Percentiles rank a stretch among this genome's conserved stretches.
These are phyloP conservation scores for Annona squamosa DNA, from an alignment of 164 flowering plant species.

Conservation along the genomic window DNA sequence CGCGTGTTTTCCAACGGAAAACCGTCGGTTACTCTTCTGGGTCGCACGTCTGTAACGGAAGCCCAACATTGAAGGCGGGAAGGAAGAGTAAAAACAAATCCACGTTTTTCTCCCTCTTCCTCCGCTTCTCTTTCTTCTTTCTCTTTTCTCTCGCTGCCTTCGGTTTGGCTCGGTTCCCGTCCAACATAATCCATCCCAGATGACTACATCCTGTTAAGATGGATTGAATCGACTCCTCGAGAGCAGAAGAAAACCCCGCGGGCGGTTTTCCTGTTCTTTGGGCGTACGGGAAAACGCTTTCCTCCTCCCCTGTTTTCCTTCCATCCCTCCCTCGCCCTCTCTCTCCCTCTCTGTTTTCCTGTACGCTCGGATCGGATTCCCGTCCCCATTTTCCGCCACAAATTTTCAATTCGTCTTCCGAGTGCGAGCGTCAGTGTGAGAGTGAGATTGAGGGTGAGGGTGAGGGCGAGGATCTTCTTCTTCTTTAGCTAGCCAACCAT, in stretches of 20 bases:
- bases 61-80: background rate
- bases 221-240: slow-evolving; percentile 3
- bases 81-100: background rate
- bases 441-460: too few relatives aligned
- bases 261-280: background rate
- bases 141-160: background rate
- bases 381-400: too few relatives aligned
- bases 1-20: slow-evolving; percentile 13
- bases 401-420: too few relatives aligned
- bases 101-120: slow-evolving; percentile 1
- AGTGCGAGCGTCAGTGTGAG: too few relatives aligned
- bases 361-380: too few relatives aligned
- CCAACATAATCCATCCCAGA: slow-evolving; percentile 5
- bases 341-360: background rate
- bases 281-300: slow-evolving; percentile 20
- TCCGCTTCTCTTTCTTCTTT: background rate
- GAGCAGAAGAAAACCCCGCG: slow-evolving; percentile 9
- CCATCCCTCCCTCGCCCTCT: background rate
- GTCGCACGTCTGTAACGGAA: slow-evolving; percentile 19
- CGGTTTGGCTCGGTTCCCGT: background rate
- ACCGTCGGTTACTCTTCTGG: slow-evolving; percentile 7
- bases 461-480: background rate
- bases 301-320: slow-evolving; percentile 10
- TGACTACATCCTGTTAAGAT: slow-evolving; percentile 2
- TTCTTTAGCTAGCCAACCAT: slow-evolving; percentile 12